Evolutionary conservation across 495 filamentous ascomycete species (phyloP), one percentile per base, ranked within the genome.

Genomic region (Penicillium mononematosum): DNA sequence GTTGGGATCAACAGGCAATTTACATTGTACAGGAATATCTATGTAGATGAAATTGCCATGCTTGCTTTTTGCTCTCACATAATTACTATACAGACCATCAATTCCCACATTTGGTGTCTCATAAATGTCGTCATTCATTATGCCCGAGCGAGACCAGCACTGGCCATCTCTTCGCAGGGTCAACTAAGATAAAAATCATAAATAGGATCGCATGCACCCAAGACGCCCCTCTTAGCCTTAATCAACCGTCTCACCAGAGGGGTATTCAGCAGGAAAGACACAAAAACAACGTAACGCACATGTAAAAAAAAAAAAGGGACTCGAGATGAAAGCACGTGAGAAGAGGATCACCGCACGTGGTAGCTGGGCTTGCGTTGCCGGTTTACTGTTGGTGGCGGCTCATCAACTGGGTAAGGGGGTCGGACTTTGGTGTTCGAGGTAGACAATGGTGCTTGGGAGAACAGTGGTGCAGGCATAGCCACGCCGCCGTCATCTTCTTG

Each of bases 281-380:
- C 11, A 56, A 24, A 47, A 54, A 50, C 44, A 56, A 48, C 19
- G 50, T 57, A 22, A 53, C n/a, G 45, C 53, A 46, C 50, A 41
- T 5, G 39, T 36, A 41, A 17, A 48, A 57, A 31, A 43, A 50
- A 41, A 42, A 46, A 55, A 17, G 0, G 5, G 6, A 5, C 38
- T n/a, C 25, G 31, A 57, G 44, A 59, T 38, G 56, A 52, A 56
- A 49, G 16, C 32, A 29, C 6, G 10, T 29, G 31, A 24, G 5
- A 29, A 25, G 2, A 3, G 3, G 10, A 67, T 80, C 72, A 85
- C 58, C 82, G 75, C 50, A 79, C 74, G 58, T 80, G 79, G 63
- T 86, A 92, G 58, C 90, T 87, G 9, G 92, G 92, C 71, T 97
- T 97, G 66, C 87, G 85, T 53, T 88, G 86, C 78, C 88, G 84